A percentile compares a stretch with the other conserved stretches of the same genome.
Conservation (phyloP, 78 protist species). For the Planoprotostelium fungivorum region DNA sequence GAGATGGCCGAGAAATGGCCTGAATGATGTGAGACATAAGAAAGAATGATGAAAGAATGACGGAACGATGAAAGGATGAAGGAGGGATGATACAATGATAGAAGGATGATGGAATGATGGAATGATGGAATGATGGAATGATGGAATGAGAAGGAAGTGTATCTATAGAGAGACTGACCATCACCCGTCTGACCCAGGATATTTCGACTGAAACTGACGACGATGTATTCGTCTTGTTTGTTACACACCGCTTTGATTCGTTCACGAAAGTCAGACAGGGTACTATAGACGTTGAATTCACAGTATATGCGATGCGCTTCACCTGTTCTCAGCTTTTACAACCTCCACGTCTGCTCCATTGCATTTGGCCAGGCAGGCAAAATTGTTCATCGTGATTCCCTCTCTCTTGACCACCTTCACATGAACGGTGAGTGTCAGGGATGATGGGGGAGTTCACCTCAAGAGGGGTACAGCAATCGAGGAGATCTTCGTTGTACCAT, state of each 20-base stretch:
- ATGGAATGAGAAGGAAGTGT: too few species aligned
- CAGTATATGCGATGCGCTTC: not conserved
- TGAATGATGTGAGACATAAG: too few species aligned
- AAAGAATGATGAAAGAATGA: too few species aligned
- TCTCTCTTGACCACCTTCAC: conserved; percentile 18
- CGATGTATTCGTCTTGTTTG: conserved; percentile 15
- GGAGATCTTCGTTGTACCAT: conserved; percentile 79
- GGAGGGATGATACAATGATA: too few species aligned
- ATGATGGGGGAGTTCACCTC: not conserved
- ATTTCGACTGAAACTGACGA: conserved; percentile 48
- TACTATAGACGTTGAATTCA: not conserved
- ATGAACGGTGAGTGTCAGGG: not conserved
- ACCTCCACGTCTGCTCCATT: conserved; percentile 55
- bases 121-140: conserved; percentile 35
- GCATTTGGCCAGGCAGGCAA: conserved; percentile 74
- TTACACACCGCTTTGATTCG: conserved; percentile 8
- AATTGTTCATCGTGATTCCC: conserved; percentile 59
- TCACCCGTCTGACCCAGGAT: conserved; percentile 80
- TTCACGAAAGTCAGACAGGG: conserved; percentile 19
- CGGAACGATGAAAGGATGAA: too few species aligned
- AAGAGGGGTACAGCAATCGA: conserved; percentile 75
- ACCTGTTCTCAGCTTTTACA: conserved; percentile 27
- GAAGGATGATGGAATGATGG: not conserved
- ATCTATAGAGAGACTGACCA: too few species aligned
- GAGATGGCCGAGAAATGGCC: conserved; percentile 86